Conservation (phyloP, 352 stramenopile genomes). For the Saprolegnia parasitica region DNA sequence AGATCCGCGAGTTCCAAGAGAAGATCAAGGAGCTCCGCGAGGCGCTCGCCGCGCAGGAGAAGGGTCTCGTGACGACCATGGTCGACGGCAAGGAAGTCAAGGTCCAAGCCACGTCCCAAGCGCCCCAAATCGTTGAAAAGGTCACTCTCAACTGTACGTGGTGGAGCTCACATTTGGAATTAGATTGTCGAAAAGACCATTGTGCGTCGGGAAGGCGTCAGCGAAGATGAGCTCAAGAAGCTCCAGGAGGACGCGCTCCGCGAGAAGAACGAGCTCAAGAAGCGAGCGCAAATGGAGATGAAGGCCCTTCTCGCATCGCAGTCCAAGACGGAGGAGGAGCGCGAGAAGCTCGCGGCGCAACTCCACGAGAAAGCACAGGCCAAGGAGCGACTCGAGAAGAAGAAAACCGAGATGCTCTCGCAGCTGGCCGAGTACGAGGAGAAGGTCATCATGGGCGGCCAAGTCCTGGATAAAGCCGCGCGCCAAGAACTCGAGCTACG, state of each 20-base stretch:
- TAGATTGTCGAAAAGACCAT: slow-evolving; percentile 71
- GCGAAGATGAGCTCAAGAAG: slow-evolving; percentile 71
- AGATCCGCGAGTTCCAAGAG: slow-evolving; percentile 56
- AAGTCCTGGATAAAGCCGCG: slow-evolving; percentile 91
- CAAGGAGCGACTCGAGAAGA: slow-evolving; percentile 68
- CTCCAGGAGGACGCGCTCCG: slow-evolving; percentile 66
- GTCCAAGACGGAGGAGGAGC: slow-evolving; percentile 84
- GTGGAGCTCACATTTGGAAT: neutral
- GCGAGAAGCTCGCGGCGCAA: slow-evolving; percentile 74
- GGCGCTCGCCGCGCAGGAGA: slow-evolving; percentile 53
- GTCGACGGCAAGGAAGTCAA: slow-evolving; percentile 18
- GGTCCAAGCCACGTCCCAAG: neutral
- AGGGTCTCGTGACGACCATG: slow-evolving; percentile 34
- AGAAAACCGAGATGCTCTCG: slow-evolving; percentile 90
- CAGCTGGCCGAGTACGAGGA: slow-evolving; percentile 71
- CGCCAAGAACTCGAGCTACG: slow-evolving; percentile 92
- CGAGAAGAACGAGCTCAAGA: slow-evolving; percentile 70
- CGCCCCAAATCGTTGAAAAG: slow-evolving; percentile 48
- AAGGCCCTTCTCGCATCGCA: slow-evolving; percentile 81
- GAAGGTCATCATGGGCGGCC: slow-evolving; percentile 88
- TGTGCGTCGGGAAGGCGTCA: slow-evolving; percentile 67
- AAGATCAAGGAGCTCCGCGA: slow-evolving; percentile 58
- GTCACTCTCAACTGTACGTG: neutral
- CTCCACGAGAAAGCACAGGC: slow-evolving; percentile 82
- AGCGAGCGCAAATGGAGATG: slow-evolving; percentile 68